Evolutionary conservation across 768 basidiomycete genomes (phyloP).

Genomic region (Tylopilus plumbeoviolaceoides): DNA sequence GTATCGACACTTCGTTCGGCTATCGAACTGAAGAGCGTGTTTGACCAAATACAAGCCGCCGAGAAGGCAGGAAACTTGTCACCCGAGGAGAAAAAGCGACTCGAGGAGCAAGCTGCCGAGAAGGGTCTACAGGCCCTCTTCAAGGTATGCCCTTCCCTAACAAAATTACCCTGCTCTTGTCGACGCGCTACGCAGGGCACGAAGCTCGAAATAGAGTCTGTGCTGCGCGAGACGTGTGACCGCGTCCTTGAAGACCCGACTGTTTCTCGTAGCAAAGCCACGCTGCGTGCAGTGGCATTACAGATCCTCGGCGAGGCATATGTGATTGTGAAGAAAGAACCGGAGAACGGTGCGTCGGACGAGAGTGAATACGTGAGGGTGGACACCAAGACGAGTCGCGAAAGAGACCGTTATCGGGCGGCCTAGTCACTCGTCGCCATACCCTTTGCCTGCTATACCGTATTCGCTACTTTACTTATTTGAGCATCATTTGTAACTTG

Average conservation of each 20-base stretch:
- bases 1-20: conserved; percentile 84
- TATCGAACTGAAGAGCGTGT: conserved; percentile 84
- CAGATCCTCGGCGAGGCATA: conserved; percentile 85
- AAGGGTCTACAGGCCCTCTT: conserved; percentile 89
- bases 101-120: conserved; percentile 92
- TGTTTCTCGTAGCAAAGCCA: conserved; percentile 52
- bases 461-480: background rate
- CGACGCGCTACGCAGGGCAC: conserved; percentile 52
- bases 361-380: conserved; percentile 82
- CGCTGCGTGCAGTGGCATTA: conserved; percentile 74
- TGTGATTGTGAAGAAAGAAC: conserved; percentile 63
- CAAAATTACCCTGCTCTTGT: background rate
- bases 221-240: conserved; percentile 86
- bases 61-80: conserved; percentile 78
- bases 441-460: conserved; percentile 8
- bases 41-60: conserved; percentile 88
- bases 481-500: background rate
- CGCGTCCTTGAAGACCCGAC: conserved; percentile 60
- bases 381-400: conserved; percentile 67
- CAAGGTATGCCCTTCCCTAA: conserved; percentile 50
- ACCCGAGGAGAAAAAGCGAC: conserved; percentile 72
- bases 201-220: conserved; percentile 87
- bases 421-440: conserved; percentile 4
- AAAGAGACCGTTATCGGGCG: conserved; percentile 33
- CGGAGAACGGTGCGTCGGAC: conserved; percentile 35